These are phyloP conservation scores for Saitozyma podzolica DNA, from an alignment of 768 basidiomycete genomes.

Conservation along the genomic window DNA sequence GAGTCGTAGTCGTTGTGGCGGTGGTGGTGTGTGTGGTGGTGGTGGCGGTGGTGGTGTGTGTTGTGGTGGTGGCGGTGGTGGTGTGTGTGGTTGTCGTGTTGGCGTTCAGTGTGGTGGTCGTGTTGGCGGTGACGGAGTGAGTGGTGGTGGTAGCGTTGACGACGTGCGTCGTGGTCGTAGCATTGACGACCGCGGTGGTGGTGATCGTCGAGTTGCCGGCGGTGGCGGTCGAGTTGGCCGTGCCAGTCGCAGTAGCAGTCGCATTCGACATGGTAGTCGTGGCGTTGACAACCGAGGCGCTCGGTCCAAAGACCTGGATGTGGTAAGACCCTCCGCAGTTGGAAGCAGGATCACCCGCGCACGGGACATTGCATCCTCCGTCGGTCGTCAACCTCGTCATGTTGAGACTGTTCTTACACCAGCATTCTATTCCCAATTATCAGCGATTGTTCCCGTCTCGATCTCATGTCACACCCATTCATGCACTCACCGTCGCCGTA, in stretches of 20 bases:
- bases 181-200: background rate
- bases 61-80: background rate
- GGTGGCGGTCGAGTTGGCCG: background rate
- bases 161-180: background rate
- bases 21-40: background rate
- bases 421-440: constrained; percentile 17
- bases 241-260: background rate
- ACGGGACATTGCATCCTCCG: constrained; percentile 22
- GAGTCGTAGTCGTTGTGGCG: background rate
- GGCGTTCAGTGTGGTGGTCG: background rate
- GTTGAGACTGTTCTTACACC: constrained; percentile 14
- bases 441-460: background rate
- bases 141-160: background rate
- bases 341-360: constrained; percentile 16
- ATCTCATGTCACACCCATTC: background rate
- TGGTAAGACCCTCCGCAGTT: constrained; percentile 26
- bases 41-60: background rate
- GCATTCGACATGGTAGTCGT: background rate
- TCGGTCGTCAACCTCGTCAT: constrained; percentile 6
- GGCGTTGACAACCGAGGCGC: no score
- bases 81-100: background rate
- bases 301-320: constrained; percentile 5
- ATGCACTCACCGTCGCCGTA: constrained; percentile 9
- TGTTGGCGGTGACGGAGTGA: background rate
- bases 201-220: background rate